phyloP scores from a whole-genome alignment of 805 yeast species.

The Myxozyma lipomycoides region DNA sequence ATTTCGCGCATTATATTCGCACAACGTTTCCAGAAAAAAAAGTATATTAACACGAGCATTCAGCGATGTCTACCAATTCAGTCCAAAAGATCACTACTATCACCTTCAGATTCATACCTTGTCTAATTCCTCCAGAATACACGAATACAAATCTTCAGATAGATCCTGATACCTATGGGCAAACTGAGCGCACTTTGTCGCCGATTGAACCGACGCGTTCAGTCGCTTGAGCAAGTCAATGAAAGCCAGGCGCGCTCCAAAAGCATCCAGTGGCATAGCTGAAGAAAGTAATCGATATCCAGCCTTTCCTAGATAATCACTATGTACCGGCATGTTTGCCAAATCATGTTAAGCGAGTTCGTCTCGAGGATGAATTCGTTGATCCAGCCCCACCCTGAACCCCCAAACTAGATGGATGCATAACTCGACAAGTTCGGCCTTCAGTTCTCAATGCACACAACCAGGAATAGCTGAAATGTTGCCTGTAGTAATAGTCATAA shows the following conservation, averaged over 20 bases:
- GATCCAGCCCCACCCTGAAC: no score
- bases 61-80: conserved; percentile 42
- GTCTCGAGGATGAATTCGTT: no score
- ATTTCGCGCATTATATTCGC: conserved; percentile 35
- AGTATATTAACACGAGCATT: conserved; percentile 63
- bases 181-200: conserved; percentile 49
- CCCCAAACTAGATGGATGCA: no score
- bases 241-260: conserved; percentile 78
- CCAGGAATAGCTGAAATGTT: no score
- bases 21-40: conserved; percentile 64
- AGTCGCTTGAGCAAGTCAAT: conserved; percentile 60
- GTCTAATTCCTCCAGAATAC: conserved; percentile 58
- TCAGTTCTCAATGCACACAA: no score
- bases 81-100: neutral
- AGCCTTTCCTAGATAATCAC: no score
- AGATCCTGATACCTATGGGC: conserved; percentile 52
- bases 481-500: no score
- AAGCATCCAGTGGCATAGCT: conserved; percentile 63
- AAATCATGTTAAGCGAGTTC: no score
- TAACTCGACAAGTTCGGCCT: no score
- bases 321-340: no score
- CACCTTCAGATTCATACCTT: conserved; percentile 21
- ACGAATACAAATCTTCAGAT: conserved; percentile 65
- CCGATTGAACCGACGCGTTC: conserved; percentile 53
- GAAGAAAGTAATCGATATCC: no score